Evolutionary conservation across 2,329 filamentous ascomycete species (phyloP).

Genomic region (Tolypocladium amazonense): DNA sequence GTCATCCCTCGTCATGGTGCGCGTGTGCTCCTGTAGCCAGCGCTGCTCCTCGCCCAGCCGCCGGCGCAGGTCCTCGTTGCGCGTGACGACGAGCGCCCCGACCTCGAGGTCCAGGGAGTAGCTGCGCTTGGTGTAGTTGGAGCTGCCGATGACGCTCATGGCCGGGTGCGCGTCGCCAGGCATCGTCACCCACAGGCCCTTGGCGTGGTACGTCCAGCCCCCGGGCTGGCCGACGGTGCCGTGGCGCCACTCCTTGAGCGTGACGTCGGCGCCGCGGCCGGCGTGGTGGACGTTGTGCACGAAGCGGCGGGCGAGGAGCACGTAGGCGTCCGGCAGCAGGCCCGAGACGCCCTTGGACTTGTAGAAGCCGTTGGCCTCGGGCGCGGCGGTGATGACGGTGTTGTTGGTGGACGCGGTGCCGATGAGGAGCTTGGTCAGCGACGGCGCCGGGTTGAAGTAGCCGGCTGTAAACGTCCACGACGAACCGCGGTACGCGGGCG

Average conservation of each 20-base stretch:
- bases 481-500: slow-evolving; percentile 52
- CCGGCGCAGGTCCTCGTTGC: slow-evolving; percentile 58
- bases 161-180: slow-evolving; percentile 55
- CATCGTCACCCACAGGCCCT: slow-evolving; percentile 84
- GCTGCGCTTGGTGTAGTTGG: slow-evolving; percentile 90
- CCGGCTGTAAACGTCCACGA: slow-evolving; percentile 96
- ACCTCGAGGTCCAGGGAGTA: slow-evolving; percentile 89
- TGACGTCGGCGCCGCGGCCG: slow-evolving; percentile 45
- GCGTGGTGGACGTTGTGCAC: slow-evolving; percentile 45
- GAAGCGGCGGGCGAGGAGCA: slow-evolving; percentile 74
- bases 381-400: slow-evolving; percentile 84
- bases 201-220: slow-evolving; percentile 97
- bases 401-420: slow-evolving; percentile 58
- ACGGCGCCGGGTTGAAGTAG: slow-evolving; percentile 93
- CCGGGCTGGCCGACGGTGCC: slow-evolving; percentile 71
- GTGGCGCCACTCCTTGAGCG: slow-evolving; percentile 76
- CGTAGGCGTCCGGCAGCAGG: slow-evolving; percentile 86
- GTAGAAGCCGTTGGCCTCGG: slow-evolving; percentile 93
- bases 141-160: slow-evolving; percentile 78
- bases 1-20: slow-evolving; percentile 60
- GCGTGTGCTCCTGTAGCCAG: slow-evolving; percentile 69
- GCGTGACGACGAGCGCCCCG: slow-evolving; percentile 76
- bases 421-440: slow-evolving; percentile 70
- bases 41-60: slow-evolving; percentile 69
- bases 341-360: slow-evolving; percentile 78